Base-by-base conservation (phyloP, 768 basidiomycete genomes). In the Termitomyces sp. region DNA sequence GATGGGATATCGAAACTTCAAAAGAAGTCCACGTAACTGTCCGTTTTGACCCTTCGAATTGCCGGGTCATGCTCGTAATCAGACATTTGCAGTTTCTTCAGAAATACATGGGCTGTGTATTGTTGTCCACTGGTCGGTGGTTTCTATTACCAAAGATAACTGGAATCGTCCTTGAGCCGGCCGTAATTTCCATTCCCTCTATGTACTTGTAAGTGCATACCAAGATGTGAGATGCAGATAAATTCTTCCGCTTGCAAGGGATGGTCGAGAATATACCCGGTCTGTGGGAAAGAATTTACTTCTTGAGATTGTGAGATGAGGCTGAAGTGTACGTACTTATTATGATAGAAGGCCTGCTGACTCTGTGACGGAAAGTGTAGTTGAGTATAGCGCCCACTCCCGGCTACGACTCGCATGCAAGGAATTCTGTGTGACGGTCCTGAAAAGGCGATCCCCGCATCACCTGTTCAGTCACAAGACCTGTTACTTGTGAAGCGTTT, bases 291-390 rank as follows among this genome's bases (percentile, higher is more conserved):
- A 11, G 9, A 26, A n/a, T 38, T 38, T 38, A 17, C 50, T 23
- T 50, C 37, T 38, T 38, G 12, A n/a, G 21, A 23, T 23, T 23
- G 23, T 23, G 23, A 23, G 23, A 23, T 23, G 23, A 23, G 15
- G 15, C 30, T 10, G 14, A 37, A 37, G 3, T 37, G 35, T 12
- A 12, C 4, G 35, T 14, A 37, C 3, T 3, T 37, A 38, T 12
- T 31, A 31, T 47, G 17, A 12, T 17, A 21, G 8, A 50, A 37
- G 62, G 56, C 40, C 46, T 57, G 28, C 46, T 55, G 37, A 48
- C 17, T 8, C 6, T 5, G 31, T 10, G 21, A 21, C 53, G 37
- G 38, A 23, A 23, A 45, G 35, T 43, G 40, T 30, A 41, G 26
- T 5, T 26, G 3, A 33, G 33, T 3, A 35, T 49, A 37, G 42